Evolutionary conservation across 1,139 yeast genomes (phyloP).

Genomic region (Casaregolazyma suthepensis): DNA sequence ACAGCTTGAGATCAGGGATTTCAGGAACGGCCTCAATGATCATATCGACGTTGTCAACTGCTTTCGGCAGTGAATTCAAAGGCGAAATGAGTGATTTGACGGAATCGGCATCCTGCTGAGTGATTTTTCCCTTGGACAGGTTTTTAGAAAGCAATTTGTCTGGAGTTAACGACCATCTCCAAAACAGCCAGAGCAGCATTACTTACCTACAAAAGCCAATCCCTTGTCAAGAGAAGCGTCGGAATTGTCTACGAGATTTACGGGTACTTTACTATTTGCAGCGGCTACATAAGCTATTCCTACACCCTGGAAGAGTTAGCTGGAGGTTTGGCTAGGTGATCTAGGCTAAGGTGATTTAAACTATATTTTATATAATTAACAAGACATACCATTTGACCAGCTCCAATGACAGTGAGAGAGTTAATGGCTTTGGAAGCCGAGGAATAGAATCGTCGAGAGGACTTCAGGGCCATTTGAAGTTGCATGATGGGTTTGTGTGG

Average conservation of each 20-base stretch:
- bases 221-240: slow-evolving; percentile 33
- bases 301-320: slow-evolving; percentile 30
- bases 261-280: slow-evolving; percentile 35
- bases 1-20: slow-evolving; percentile 33
- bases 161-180: not conserved
- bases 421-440: slow-evolving; percentile 8
- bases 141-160: slow-evolving; percentile 36
- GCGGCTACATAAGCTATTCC: slow-evolving; percentile 42
- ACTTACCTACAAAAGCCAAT: slow-evolving; percentile 26
- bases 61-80: slow-evolving; percentile 26
- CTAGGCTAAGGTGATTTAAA: no score
- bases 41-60: slow-evolving; percentile 32
- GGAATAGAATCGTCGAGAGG: slow-evolving; percentile 3
- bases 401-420: slow-evolving; percentile 14
- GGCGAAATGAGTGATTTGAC: slow-evolving; percentile 28
- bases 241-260: slow-evolving; percentile 34
- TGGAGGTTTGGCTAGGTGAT: no score
- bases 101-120: slow-evolving; percentile 29
- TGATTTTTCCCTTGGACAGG: slow-evolving; percentile 33
- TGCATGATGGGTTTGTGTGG: not conserved
- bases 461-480: not conserved
- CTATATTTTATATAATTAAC: not conserved
- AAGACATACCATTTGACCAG: slow-evolving; percentile 15
- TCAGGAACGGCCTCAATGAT: slow-evolving; percentile 43
- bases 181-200: not conserved